phyloP scores from a whole-genome alignment of 257 asterid genomes.

The Oldenlandia corymbosa region DNA sequence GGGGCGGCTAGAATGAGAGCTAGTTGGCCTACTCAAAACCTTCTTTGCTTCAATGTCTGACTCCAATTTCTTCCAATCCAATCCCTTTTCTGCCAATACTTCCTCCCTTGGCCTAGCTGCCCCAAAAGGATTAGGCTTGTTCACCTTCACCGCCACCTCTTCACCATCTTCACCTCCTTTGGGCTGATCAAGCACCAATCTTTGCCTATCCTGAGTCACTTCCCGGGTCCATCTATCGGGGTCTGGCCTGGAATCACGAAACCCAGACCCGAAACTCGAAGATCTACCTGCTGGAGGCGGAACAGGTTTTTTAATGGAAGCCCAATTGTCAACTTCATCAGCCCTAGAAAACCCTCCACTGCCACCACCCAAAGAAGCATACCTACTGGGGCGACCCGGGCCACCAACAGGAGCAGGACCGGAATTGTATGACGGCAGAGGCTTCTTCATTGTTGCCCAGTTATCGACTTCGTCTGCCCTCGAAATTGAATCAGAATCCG shows the following conservation, averaged over 20 bases:
- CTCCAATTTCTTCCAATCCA: conserved; percentile 94
- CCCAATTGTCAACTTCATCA: conserved; percentile 88
- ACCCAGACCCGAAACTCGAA: conserved; percentile 47
- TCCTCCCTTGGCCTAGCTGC: conserved; percentile 97
- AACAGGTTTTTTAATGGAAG: conserved; percentile 45
- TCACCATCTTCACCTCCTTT: conserved; percentile 20
- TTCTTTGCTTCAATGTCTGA: conserved; percentile 60
- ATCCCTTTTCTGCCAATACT: conserved; percentile 87
- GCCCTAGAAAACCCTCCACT: conserved; percentile 66
- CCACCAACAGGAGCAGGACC: conserved; percentile 13
- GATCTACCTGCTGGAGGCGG: conserved; percentile 38
- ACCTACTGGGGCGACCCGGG: conserved; percentile 35
- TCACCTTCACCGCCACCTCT: conserved; percentile 35
- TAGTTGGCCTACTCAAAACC: conserved; percentile 60
- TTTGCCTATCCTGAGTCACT: conserved; percentile 33
- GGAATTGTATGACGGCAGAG: conserved; percentile 32
- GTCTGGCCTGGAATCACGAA: conserved; percentile 41
- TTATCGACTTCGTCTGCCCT: conserved; percentile 87
- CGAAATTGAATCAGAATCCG: conserved; percentile 64
- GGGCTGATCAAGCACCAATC: conserved; percentile 32
- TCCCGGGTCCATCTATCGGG: conserved; percentile 69
- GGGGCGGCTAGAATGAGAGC: conserved; percentile 90
- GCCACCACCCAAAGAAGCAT: conserved; percentile 62
- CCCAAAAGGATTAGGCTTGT: conserved; percentile 87
- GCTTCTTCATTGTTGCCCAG: conserved; percentile 76